Evolutionary conservation across 768 basidiomycete genomes (phyloP), one percentile per base, ranked within the genome.

Genomic region (Mycena rebaudengoi): DNA sequence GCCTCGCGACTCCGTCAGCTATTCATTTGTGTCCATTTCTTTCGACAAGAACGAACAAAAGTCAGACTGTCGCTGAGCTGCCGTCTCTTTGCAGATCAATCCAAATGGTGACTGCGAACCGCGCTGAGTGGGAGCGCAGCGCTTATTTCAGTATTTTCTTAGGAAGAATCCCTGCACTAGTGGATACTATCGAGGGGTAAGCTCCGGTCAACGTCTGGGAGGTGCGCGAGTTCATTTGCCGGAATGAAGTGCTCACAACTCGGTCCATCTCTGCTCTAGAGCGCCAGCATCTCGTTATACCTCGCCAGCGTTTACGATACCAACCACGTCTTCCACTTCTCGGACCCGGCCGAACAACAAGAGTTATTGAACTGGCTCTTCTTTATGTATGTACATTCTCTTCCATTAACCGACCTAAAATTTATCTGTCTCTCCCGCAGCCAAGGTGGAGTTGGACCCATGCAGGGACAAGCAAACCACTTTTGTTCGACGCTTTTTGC

Each of bases 1-100:
- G 35, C 49, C 32, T 20, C 20, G 7, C 32, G 49, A 33, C 32
- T 25, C 49, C 30, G 49, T 32, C 32, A 50, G 49, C 30, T 50
- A 50, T 50, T 50, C 37, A 12, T 16, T 54, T 28, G 39, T 54
- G 25, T 12, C 52, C 26, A 54, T 54, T 41, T 54, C 52, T 21
- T 54, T 54, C 39, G 39, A 54, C 39, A 41, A 54, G 28, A 54
- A 54, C 52, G 52, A 54, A 41, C 52, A 54, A 30, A 54, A 54
- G 52, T 54, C 52, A 20, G 52, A 54, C 26, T 54, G 37, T 40
- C 26, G 39, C 52, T 54, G 18, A 54, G 52, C 33, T 29, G 37
- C 52, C 39, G 26, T 32, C 32, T 25, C 39, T 25, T 28, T 41
- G 39, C 39, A 54, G 52, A 54, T 54, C 37, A 54, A 54, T 40